Percentiles rank a stretch among this genome's conserved stretches.
Evolutionary conservation across 108 stramenopile species (phyloP).

Genomic region (Craspedostauros australis): DNA sequence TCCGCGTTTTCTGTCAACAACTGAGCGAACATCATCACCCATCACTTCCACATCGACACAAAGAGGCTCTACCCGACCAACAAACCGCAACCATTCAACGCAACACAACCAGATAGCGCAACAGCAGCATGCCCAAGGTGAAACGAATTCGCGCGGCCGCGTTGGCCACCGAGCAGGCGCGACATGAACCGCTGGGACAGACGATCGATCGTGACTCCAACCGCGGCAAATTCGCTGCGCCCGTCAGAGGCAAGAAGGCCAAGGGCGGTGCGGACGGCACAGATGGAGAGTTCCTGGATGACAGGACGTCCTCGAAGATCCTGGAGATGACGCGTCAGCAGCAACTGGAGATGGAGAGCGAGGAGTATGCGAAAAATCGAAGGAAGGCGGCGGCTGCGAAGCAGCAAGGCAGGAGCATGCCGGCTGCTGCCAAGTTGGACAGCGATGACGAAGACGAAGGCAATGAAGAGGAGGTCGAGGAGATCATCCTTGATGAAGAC

Average conservation of each 20-base stretch:
- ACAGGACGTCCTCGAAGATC: slow-evolving; percentile 50
- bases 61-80: too few relatives aligned
- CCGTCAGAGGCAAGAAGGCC: slow-evolving; percentile 22
- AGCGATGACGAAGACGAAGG: slow-evolving; percentile 61
- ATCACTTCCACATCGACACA: too few relatives aligned
- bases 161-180: slow-evolving; percentile 24
- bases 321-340: slow-evolving; percentile 63
- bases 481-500: slow-evolving; percentile 44
- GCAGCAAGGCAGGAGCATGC: too few relatives aligned
- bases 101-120: slow-evolving; percentile 2
- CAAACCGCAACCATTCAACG: not conserved
- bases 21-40: too few relatives aligned
- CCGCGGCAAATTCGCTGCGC: slow-evolving; percentile 60
- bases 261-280: slow-evolving; percentile 16
- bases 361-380: slow-evolving; percentile 32
- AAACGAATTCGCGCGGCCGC: slow-evolving; percentile 46
- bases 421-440: slow-evolving; percentile 8
- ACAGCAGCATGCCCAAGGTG: slow-evolving; percentile 51
- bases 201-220: slow-evolving; percentile 68
- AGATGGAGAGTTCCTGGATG: slow-evolving; percentile 52
- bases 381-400: too few relatives aligned
- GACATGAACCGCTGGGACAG: slow-evolving; percentile 84
- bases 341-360: slow-evolving; percentile 51
- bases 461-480: slow-evolving; percentile 62
- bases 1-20: too few relatives aligned